phyloP scores from a whole-genome alignment of 129 eudicot genomes.

The Ambrosia trifida region DNA sequence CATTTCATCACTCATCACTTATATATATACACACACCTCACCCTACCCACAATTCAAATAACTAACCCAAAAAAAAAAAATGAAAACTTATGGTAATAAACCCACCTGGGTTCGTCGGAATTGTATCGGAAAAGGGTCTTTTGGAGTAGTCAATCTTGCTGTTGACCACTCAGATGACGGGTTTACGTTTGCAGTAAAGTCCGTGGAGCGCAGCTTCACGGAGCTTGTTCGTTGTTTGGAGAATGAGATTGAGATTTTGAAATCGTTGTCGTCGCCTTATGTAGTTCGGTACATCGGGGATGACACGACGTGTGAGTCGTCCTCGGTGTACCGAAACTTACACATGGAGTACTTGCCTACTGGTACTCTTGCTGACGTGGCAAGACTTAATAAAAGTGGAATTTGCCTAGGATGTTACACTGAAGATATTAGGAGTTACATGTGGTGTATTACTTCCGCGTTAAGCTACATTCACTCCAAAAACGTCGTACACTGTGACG shows the following conservation, averaged over 20 bases:
- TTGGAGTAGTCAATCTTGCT: constrained; percentile 58
- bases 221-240: constrained; percentile 39
- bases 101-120: constrained; percentile 51
- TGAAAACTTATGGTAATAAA: background rate
- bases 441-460: constrained; percentile 53
- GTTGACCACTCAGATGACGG: constrained; percentile 34
- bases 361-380: constrained; percentile 58
- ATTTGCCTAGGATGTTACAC: background rate
- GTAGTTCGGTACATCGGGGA: constrained; percentile 60
- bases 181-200: constrained; percentile 58
- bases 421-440: constrained; percentile 28
- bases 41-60: background rate
- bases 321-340: constrained; percentile 42
- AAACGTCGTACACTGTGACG: constrained; percentile 74
- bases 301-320: constrained; percentile 40
- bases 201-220: constrained; percentile 26
- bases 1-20: background rate
- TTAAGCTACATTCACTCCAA: constrained; percentile 48
- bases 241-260: constrained; percentile 57
- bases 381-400: background rate
- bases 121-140: constrained; percentile 64
- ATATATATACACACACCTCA: background rate
- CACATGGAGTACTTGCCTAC: constrained; percentile 69
- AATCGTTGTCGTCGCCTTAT: constrained; percentile 54
- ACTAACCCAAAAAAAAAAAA: constrained; percentile 22